Conservation (phyloP, 2,329 filamentous ascomycete species). For the Aspergillus novofumigatus region DNA sequence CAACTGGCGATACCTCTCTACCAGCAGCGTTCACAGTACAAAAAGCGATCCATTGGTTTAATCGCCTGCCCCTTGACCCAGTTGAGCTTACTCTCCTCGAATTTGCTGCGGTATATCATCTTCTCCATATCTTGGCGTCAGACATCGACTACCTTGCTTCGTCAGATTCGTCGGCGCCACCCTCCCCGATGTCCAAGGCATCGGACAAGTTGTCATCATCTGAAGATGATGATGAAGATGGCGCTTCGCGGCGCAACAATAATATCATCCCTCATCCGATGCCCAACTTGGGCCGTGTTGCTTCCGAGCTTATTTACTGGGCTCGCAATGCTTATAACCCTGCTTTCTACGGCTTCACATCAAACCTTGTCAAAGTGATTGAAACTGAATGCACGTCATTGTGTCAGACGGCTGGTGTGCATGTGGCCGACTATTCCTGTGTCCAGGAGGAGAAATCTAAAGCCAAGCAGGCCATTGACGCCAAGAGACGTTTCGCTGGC, state of each 20-base stretch:
- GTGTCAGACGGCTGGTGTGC: slow-evolving; percentile 33
- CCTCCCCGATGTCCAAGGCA: slow-evolving; percentile 21
- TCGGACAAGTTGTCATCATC: slow-evolving; percentile 18
- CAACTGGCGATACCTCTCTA: slow-evolving; percentile 26
- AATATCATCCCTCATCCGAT: slow-evolving; percentile 21
- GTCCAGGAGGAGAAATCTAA: slow-evolving; percentile 21
- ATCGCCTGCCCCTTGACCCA: slow-evolving; percentile 39
- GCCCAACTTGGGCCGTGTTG: slow-evolving; percentile 35
- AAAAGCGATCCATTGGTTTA: slow-evolving; percentile 42
- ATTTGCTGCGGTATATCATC: slow-evolving; percentile 40
- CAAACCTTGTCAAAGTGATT: slow-evolving; percentile 33
- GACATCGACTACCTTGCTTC: slow-evolving; percentile 38
- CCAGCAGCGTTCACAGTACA: slow-evolving; percentile 36
- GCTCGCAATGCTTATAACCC: slow-evolving; percentile 43
- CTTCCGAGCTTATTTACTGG: slow-evolving; percentile 41
- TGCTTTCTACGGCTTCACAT: slow-evolving; percentile 39
- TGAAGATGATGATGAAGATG: slow-evolving; percentile 12
- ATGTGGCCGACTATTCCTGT: slow-evolving; percentile 27
- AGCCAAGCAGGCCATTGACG: slow-evolving; percentile 16
- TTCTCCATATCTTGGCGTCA: slow-evolving; percentile 38
- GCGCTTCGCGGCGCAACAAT: slow-evolving; percentile 6
- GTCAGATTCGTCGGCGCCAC: slow-evolving; percentile 29
- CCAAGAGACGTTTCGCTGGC: slow-evolving; percentile 8
- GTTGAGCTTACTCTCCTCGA: slow-evolving; percentile 40
- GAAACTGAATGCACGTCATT: slow-evolving; percentile 35